A percentile compares a stretch with the other conserved stretches of the same genome.
Evolutionary conservation across 1,139 yeast species (phyloP).

Genomic region (Saccharomyces hybrid): DNA sequence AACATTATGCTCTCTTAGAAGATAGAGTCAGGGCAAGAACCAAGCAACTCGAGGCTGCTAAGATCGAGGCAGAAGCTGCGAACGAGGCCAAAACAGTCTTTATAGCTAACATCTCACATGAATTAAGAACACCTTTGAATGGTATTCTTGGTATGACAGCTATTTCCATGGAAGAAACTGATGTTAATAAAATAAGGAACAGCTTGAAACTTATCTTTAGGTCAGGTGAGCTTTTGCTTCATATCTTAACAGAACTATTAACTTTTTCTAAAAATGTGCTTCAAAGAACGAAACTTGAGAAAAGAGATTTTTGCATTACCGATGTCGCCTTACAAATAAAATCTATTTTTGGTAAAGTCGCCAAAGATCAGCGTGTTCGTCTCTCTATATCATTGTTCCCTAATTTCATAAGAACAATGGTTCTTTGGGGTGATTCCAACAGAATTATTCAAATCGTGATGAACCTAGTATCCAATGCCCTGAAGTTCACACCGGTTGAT

Average conservation of each 20-base stretch:
- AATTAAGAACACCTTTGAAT: constrained; percentile 86
- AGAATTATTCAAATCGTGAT: constrained; percentile 80
- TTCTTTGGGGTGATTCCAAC: constrained; percentile 76
- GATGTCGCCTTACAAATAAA: constrained; percentile 78
- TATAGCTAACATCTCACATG: constrained; percentile 94
- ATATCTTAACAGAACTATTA: constrained; percentile 77
- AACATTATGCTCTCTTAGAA: constrained; percentile 76
- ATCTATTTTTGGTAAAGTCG: constrained; percentile 81
- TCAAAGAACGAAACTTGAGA: constrained; percentile 75
- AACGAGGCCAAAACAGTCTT: constrained; percentile 89
- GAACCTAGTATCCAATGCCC: constrained; percentile 79
- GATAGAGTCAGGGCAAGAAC: constrained; percentile 87
- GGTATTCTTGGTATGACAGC: constrained; percentile 96
- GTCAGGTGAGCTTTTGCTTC: constrained; percentile 79
- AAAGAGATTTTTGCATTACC: constrained; percentile 61
- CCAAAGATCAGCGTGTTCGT: constrained; percentile 66
- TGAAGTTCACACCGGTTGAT: constrained; percentile 82
- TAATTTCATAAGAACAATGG: constrained; percentile 51
- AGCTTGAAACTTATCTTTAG: constrained; percentile 70
- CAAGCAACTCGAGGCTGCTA: constrained; percentile 81
- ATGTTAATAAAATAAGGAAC: constrained; percentile 55
- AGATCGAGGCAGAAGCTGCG: constrained; percentile 81
- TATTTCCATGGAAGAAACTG: constrained; percentile 80
- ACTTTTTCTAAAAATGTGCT: constrained; percentile 89
- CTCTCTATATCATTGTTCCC: constrained; percentile 53